phyloP scores from a whole-genome alignment of 352 stramenopile species.

The Phytophthora cactorum region DNA sequence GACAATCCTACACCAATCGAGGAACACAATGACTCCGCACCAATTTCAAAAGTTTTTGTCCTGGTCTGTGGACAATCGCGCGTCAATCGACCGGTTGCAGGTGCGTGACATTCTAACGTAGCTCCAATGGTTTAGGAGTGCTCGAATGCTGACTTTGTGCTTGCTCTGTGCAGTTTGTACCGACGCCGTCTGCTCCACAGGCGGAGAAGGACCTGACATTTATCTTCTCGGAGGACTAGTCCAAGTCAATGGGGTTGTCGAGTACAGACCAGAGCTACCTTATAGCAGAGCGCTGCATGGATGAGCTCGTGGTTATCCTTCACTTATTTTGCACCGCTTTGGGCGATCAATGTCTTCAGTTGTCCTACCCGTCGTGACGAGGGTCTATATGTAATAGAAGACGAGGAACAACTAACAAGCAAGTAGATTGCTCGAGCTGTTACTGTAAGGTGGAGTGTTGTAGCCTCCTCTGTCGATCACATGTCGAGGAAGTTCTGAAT shows the following conservation, averaged over 20 bases:
- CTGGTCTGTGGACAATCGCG: conserved; percentile 77
- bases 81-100: conserved; percentile 76
- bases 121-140: background rate
- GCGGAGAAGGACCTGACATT: conserved; percentile 72
- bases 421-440: conserved; percentile 17
- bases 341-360: conserved; percentile 5
- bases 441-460: conserved; percentile 2
- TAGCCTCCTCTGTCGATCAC: conserved; percentile 37
- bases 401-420: conserved; percentile 15
- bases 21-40: conserved; percentile 78
- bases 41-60: conserved; percentile 88
- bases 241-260: background rate
- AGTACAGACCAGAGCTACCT: background rate
- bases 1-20: conserved; percentile 76
- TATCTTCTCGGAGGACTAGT: conserved; percentile 78
- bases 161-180: conserved; percentile 46
- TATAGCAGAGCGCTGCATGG: conserved; percentile 13
- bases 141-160: conserved; percentile 13
- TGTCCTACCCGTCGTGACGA: background rate
- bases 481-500: conserved; percentile 91
- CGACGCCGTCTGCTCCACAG: conserved; percentile 33
- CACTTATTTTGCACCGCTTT: conserved; percentile 17
- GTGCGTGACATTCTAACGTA: conserved; percentile 29
- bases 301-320: background rate
- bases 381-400: conserved; percentile 29